phyloP scores from a whole-genome alignment of 371 early-diverging fungal genomes.

The Apophysomyces sp. region DNA sequence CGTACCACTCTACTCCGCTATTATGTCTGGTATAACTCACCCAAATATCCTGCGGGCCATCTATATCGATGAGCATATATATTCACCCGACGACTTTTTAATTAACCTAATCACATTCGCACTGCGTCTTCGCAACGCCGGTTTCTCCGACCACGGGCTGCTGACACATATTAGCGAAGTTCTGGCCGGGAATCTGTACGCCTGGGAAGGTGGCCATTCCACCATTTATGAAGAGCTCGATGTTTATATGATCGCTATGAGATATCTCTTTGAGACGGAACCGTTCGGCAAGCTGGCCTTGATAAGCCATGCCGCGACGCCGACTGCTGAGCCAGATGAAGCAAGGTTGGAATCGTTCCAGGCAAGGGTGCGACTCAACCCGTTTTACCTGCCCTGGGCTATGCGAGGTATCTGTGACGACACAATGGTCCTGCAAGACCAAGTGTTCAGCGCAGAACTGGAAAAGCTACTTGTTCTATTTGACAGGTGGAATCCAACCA shows the following conservation, averaged over 20 bases:
- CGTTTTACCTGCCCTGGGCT: slow-evolving; percentile 88
- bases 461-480: slow-evolving; percentile 59
- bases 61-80: slow-evolving; percentile 79
- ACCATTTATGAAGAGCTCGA: slow-evolving; percentile 87
- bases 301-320: neutral
- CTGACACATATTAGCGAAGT: slow-evolving; percentile 82
- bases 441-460: slow-evolving; percentile 55
- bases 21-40: slow-evolving; percentile 81
- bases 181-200: slow-evolving; percentile 82
- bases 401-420: slow-evolving; percentile 81
- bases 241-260: slow-evolving; percentile 69
- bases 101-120: slow-evolving; percentile 82
- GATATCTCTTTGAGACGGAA: slow-evolving; percentile 35
- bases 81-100: slow-evolving; percentile 77
- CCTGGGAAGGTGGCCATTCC: slow-evolving; percentile 86
- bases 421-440: slow-evolving; percentile 51
- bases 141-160: slow-evolving; percentile 82
- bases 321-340: neutral
- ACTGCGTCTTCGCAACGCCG: slow-evolving; percentile 79
- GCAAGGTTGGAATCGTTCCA: slow-evolving; percentile 41
- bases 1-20: slow-evolving; percentile 90
- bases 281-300: slow-evolving; percentile 13
- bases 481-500: slow-evolving; percentile 76
- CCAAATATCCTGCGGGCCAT: slow-evolving; percentile 86
- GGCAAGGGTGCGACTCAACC: slow-evolving; percentile 65